phyloP scores from a whole-genome alignment of 805 yeast species.

The Candida coquimbonensis region DNA sequence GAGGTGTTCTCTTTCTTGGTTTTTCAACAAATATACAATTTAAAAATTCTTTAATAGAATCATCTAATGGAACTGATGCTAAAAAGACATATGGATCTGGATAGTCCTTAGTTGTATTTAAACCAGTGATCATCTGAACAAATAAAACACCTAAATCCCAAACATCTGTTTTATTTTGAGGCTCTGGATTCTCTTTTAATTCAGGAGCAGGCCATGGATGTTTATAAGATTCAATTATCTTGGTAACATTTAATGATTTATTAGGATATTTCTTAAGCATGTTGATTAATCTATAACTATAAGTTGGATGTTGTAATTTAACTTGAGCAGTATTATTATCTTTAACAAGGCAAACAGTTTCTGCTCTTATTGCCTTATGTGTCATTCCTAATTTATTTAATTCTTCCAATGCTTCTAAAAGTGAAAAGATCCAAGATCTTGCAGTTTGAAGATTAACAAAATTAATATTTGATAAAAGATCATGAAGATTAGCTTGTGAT shows the following conservation, averaged over 20 bases:
- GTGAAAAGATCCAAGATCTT: constrained; percentile 80
- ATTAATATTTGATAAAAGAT: constrained; percentile 59
- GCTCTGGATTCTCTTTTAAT: constrained; percentile 34
- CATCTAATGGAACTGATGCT: constrained; percentile 38
- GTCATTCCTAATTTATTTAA: constrained; percentile 79
- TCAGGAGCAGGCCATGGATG: constrained; percentile 80
- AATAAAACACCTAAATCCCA: constrained; percentile 89
- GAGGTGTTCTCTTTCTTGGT: constrained; percentile 68
- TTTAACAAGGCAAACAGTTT: constrained; percentile 47
- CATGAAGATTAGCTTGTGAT: constrained; percentile 51
- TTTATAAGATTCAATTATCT: constrained; percentile 16
- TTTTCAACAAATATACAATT: constrained; percentile 56
- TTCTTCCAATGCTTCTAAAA: constrained; percentile 78
- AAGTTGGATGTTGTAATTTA: constrained; percentile 54
- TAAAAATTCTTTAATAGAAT: constrained; percentile 59
- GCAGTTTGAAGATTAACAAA: constrained; percentile 68
- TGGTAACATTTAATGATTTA: constrained; percentile 15
- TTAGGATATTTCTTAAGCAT: constrained; percentile 34
- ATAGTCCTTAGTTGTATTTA: constrained; percentile 4
- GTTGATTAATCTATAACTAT: constrained; percentile 41
- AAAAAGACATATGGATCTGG: constrained; percentile 41
- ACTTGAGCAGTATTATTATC: constrained; percentile 50
- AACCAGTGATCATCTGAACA: constrained; percentile 56
- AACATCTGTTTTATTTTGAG: constrained; percentile 79
- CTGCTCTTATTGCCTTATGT: constrained; percentile 62